phyloP scores from a whole-genome alignment of 73 alveolate species.

The Durusdinium trenchii region DNA sequence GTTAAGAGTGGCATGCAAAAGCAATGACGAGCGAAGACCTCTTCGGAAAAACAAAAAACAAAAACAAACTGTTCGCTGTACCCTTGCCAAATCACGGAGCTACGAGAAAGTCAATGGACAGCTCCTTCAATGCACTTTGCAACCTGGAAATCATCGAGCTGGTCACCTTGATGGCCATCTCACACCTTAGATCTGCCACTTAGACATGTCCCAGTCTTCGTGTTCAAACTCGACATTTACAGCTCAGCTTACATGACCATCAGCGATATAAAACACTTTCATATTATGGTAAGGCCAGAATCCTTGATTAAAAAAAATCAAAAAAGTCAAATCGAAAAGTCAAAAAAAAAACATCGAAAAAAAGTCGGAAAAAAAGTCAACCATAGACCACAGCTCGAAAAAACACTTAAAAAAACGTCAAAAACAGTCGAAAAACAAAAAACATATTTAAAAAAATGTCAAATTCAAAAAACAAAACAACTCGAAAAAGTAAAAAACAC shows the following conservation, averaged over 20 bases:
- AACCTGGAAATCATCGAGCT: conserved; percentile 97
- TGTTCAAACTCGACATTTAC: no score
- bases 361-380: neutral
- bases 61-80: conserved; percentile 96
- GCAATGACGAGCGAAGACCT: neutral
- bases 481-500: neutral
- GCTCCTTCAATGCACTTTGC: conserved; percentile 97
- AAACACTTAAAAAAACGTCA: neutral
- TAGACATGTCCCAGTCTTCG: no score
- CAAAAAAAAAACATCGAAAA: neutral
- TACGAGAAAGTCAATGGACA: conserved; percentile 97
- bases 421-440: neutral
- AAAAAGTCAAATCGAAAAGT: neutral
- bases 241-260: no score
- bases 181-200: conserved; percentile 70
- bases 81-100: conserved; percentile 97
- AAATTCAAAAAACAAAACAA: neutral
- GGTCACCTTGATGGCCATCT: conserved; percentile 96
- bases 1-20: no score
- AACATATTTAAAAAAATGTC: neutral
- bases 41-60: neutral
- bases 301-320: neutral
- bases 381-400: neutral
- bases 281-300: neutral
- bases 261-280: no score